phyloP scores from a whole-genome alignment of 495 filamentous ascomycete genomes.

The Tuber magnatum region DNA sequence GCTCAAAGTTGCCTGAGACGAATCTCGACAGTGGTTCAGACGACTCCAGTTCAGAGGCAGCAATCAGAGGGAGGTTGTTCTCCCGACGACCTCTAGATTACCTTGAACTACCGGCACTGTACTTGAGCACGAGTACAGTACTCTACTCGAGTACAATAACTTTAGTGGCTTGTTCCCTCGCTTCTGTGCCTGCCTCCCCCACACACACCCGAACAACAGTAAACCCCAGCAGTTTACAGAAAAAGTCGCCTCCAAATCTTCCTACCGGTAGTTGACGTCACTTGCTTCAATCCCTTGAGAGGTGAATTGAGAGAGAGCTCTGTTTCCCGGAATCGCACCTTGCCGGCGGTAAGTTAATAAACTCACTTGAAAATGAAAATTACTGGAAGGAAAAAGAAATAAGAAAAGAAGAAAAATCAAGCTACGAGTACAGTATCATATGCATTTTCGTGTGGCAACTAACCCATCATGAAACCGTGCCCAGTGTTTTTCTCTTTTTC shows the following conservation, averaged over 20 bases:
- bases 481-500: background rate
- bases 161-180: background rate
- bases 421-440: background rate
- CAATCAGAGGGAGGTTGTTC: background rate
- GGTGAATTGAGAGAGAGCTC: background rate
- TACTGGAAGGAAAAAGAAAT: background rate
- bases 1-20: background rate
- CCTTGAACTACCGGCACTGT: background rate
- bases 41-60: background rate
- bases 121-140: no score
- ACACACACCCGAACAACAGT: background rate
- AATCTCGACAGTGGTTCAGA: background rate
- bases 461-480: background rate
- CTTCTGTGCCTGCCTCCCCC: background rate
- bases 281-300: background rate
- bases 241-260: background rate
- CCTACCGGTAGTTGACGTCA: background rate
- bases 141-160: no score
- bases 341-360: background rate
- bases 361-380: background rate
- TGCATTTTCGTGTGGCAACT: background rate
- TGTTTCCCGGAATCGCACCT: background rate
- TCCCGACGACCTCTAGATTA: background rate
- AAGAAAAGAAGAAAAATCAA: background rate
- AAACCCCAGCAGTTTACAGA: background rate